Evolutionary conservation across 164 flowering plant genomes (phyloP).

Genomic region (Chimonanthus salicifolius): DNA sequence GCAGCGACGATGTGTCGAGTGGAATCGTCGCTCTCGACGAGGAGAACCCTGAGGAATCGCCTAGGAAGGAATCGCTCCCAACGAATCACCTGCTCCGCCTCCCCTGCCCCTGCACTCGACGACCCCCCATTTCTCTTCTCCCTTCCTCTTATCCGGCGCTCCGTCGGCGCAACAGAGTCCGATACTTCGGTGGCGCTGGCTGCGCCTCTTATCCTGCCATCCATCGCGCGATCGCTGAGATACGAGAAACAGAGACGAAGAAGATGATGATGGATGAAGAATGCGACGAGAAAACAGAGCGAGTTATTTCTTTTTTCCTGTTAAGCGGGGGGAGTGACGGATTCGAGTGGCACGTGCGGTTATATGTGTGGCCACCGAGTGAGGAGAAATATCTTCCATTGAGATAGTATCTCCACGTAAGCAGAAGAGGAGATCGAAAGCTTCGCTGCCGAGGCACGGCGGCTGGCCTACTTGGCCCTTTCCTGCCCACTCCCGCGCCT

Average conservation of each 20-base stretch:
- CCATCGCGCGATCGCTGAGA: constrained; percentile 6
- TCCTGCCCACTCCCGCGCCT: background rate
- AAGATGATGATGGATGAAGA: too few relatives aligned
- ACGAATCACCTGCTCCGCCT: constrained; percentile 26
- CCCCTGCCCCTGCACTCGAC: background rate
- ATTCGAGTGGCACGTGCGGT: constrained; percentile 5
- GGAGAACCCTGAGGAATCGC: constrained; percentile 52
- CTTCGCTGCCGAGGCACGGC: background rate
- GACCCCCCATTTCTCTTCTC: background rate
- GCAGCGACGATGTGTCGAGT: constrained; percentile 75
- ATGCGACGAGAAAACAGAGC: background rate
- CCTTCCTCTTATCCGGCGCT: background rate
- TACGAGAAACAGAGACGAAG: background rate
- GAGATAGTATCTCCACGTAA: constrained; percentile 11
- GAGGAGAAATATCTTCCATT: constrained; percentile 15
- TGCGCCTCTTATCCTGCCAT: background rate
- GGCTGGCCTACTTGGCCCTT: constrained; percentile 9
- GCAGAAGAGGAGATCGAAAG: constrained; percentile 5
- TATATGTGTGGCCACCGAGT: constrained; percentile 8
- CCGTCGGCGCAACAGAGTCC: background rate
- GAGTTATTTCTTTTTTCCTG: background rate
- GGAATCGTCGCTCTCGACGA: constrained; percentile 69
- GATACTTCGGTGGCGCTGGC: background rate
- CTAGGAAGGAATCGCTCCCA: constrained; percentile 73
- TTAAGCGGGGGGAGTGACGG: background rate